Evolutionary conservation across 352 stramenopile species (phyloP).

Genomic region (Pythium chondricola): DNA sequence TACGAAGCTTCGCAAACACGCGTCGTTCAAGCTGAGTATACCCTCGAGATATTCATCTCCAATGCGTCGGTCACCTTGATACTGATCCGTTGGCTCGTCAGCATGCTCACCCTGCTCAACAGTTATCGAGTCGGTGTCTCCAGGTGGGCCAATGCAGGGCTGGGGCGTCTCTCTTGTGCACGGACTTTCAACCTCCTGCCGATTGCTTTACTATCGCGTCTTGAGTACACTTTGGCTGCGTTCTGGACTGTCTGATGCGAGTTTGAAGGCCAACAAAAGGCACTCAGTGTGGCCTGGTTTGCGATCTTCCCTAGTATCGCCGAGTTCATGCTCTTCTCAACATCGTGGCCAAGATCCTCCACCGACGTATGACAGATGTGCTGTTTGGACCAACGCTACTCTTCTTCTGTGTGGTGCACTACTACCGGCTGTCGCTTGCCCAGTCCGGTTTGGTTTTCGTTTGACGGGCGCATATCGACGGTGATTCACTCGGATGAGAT

Average conservation of each 20-base stretch:
- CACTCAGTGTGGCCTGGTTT: slow-evolving; percentile 22
- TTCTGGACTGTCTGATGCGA: slow-evolving; percentile 21
- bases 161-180: slow-evolving; percentile 12
- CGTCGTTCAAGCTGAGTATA: slow-evolving; percentile 15
- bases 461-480: slow-evolving; percentile 22
- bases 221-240: slow-evolving; percentile 18
- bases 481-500: no score
- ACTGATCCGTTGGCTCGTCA: slow-evolving; percentile 24
- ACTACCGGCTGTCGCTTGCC: slow-evolving; percentile 20
- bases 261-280: slow-evolving; percentile 21
- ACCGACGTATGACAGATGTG: slow-evolving; percentile 20
- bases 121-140: slow-evolving; percentile 1
- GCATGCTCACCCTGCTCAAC: slow-evolving; percentile 26
- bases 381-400: slow-evolving; percentile 29
- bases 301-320: slow-evolving; percentile 15
- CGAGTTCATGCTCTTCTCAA: slow-evolving; percentile 29
- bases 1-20: slow-evolving; percentile 3
- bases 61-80: slow-evolving; percentile 17
- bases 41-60: slow-evolving; percentile 17
- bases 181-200: slow-evolving; percentile 16
- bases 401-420: slow-evolving; percentile 21
- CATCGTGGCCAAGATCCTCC: slow-evolving; percentile 15
- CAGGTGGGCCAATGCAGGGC: slow-evolving; percentile 6
- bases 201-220: slow-evolving; percentile 12
- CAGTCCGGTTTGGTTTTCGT: slow-evolving; percentile 6